Conservation (phyloP, 805 yeast genomes). For the Nakazawaea ernobii region DNA sequence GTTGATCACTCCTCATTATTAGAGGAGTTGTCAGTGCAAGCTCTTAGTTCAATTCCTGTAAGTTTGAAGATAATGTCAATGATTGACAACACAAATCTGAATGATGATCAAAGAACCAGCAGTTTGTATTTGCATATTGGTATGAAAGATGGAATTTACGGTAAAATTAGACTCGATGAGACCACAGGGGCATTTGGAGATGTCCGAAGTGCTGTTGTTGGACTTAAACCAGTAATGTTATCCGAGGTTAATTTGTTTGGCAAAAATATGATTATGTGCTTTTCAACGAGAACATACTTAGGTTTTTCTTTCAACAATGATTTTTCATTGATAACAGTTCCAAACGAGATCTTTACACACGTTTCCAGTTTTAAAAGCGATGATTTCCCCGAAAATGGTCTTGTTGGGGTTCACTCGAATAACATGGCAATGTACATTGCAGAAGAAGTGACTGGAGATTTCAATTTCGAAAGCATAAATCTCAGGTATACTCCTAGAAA, state of each 20-base stretch:
- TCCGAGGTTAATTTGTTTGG: conserved; percentile 27
- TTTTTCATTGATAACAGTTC: conserved; percentile 42
- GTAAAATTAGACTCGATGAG: conserved; percentile 51
- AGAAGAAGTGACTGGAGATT: conserved; percentile 31
- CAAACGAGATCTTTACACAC: conserved; percentile 33
- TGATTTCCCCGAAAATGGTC: conserved; percentile 52
- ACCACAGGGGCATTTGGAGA: conserved; percentile 58
- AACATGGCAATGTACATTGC: conserved; percentile 51
- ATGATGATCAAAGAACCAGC: conserved; percentile 7
- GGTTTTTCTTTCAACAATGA: conserved; percentile 33
- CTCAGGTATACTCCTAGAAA: conserved; percentile 48
- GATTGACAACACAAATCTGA: conserved; percentile 17
- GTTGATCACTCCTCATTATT: conserved; percentile 54
- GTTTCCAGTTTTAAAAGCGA: conserved; percentile 57
- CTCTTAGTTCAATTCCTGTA: conserved; percentile 47
- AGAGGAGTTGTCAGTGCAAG: conserved; percentile 59
- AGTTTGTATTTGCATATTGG: conserved; percentile 63
- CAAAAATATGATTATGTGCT: conserved; percentile 36
- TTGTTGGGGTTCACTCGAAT: conserved; percentile 54
- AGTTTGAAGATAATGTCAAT: conserved; percentile 29
- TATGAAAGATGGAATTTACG: conserved; percentile 76
- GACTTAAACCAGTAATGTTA: conserved; percentile 57
- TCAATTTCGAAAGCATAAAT: conserved; percentile 31
- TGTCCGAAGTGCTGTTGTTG: conserved; percentile 66
- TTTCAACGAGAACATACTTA: conserved; percentile 53